Base-by-base conservation (phyloP, 2,329 filamentous ascomycete species). In the Cladobotryum protrusum region DNA sequence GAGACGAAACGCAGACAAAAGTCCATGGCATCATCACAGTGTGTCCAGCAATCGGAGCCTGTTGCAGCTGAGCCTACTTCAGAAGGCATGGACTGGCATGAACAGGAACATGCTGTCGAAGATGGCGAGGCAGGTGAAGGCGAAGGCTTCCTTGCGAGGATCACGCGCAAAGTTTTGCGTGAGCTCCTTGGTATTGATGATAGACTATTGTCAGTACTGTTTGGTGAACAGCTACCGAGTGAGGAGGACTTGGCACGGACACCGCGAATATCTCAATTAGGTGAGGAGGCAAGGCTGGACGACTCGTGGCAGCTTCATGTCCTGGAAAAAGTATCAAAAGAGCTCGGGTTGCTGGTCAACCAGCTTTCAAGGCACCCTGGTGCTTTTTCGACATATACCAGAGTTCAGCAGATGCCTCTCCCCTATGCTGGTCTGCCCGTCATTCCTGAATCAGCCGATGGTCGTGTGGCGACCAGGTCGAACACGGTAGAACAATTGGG, bases 141-240 rank as follows among this genome's bases (percentile, higher is more conserved):
- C 39, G 83, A 89, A 56, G 84, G 86, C 1, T 79, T 95, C 57
- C 89, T 89, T 82, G 83, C 84, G 53, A 81, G 86, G 11, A 81
- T 97, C 45, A 95, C 92, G 3, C 82, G 87, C 51, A 89, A 85
- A 60, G 86, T 97, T 24, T 89, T 99, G 58, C 82, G 84, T 47
- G 90, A 96, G 63, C 72, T 99, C 40, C 87, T 97, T 64, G 92
- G 92, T 8, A 87, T 99, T 49, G 91, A 97, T 59, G 89, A 96
- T 55, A 80, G 81, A 45, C 74, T 93, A 17, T 77, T 99, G 8
- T 87, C 87, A 0, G 83, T 96, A 45, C 83, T 99, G 8, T 85
- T 97, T 49, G 93, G 93, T 12, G 90, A 96, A 64, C 73, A 81
- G 2, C 70, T 95, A 19, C 82, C 84, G 3, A 71, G 70, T 20